Evolutionary conservation across 345 rosid genomes (phyloP), one percentile per base, ranked within the genome.

Genomic region (Aquilaria yunnanensis): DNA sequence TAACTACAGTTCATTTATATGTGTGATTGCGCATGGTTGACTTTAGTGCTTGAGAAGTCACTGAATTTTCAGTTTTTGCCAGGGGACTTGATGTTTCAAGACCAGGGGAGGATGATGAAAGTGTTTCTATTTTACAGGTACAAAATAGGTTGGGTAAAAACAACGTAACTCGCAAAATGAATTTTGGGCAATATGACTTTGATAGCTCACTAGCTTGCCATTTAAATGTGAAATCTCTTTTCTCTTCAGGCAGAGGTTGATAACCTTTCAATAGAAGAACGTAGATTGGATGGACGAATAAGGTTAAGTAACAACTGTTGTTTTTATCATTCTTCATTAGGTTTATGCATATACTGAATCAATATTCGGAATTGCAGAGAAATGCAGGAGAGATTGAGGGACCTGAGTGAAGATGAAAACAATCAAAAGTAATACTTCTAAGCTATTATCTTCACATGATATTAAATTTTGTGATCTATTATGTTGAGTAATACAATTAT

Each of bases 81-180:
- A 90, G 97, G 86, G 97, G 97, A 54, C 86, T 84, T 49, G 93
- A 88, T 64, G 89, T 83, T 56, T 75, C 93, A 69, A 78, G 80
- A 70, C 89, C 93, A 56, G 93, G 96, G 53, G 89, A 88, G 70
- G 70, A 73, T 37, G 82, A 77, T 46, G 96, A 84, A 54, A 88
- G 61, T 77, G 78, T 82, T 68, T 70, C 84, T 56, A 77, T 75
- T 66, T 75, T 90, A 72, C 96, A 90, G 97, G 97, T 90, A 77
- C 51, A n/a, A 30, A 32, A 63, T 37, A 37, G 2, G 5, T 9
- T 37, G 7, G 43, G 43, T 5, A 3, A 37, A 37, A 37, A 37
- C 1, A 37, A 4, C 2, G 43, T 5, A 37, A 37, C 43, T 37
- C 8, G 5, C 7, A 37, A 9, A 37, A 37, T 5, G 53, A 46